Conservation (phyloP, 2,329 filamentous ascomycete species). For the Colletotrichum karsti region DNA sequence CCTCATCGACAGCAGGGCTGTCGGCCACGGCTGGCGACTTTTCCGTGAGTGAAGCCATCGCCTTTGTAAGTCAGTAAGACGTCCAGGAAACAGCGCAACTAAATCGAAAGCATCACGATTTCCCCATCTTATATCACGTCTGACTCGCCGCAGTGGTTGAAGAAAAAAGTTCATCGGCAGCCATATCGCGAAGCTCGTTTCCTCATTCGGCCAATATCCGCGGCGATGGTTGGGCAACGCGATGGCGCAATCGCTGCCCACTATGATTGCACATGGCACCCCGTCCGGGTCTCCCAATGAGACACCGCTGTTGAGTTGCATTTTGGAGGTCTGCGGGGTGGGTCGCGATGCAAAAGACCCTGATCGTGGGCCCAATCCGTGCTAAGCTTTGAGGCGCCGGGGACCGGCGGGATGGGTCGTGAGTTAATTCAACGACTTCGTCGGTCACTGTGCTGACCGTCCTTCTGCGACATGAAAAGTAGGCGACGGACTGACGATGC, state of each 20-base stretch:
- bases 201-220: conserved; percentile 11
- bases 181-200: neutral
- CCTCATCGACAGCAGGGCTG: neutral
- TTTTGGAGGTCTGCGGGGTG: neutral
- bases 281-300: conserved; percentile 9
- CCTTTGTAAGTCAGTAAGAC: neutral
- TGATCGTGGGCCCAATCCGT: neutral
- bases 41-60: conserved; percentile 11
- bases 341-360: neutral
- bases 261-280: conserved; percentile 20
- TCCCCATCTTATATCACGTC: neutral
- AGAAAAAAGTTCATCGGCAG: neutral
- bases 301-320: neutral
- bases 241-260: conserved; percentile 26
- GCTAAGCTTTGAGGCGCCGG: conserved; percentile 15
- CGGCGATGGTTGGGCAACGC: conserved; percentile 7
- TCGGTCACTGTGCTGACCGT: neutral
- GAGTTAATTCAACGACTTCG: neutral
- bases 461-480: too few relatives aligned
- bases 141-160: conserved; percentile 3
- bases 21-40: conserved; percentile 12
- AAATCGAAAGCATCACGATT: neutral
- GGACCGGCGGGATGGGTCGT: neutral
- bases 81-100: neutral
- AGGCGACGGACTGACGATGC: too few relatives aligned